A percentile compares a stretch with the other conserved stretches of the same genome.
Conservation (phyloP, 352 stramenopile genomes). For the Globisporangium recalcitrans region DNA sequence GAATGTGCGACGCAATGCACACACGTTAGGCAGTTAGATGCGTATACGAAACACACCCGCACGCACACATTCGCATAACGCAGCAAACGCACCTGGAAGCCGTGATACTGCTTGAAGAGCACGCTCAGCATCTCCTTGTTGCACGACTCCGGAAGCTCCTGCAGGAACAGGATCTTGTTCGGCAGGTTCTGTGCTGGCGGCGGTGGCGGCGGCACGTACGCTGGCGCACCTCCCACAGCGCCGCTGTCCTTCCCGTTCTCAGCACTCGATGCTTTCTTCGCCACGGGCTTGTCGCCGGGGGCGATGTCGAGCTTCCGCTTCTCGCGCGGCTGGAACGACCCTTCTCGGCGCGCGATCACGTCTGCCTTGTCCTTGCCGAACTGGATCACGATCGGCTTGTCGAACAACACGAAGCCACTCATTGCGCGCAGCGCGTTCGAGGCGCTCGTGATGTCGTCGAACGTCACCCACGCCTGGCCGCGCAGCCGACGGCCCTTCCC, state of each 20-base stretch:
- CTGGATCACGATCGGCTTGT: constrained; percentile 81
- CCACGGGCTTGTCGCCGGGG: constrained; percentile 19
- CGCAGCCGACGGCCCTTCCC: constrained; percentile 76
- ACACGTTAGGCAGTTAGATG: not conserved
- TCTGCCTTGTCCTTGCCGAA: constrained; percentile 85
- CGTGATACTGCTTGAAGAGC: constrained; percentile 96
- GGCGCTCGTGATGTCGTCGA: constrained; percentile 83
- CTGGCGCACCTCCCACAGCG: not conserved
- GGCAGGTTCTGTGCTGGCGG: constrained; percentile 53
- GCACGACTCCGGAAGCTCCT: constrained; percentile 91
- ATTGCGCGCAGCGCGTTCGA: constrained; percentile 87
- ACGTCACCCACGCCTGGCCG: constrained; percentile 91
- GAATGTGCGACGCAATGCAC: not conserved
- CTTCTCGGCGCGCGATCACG: constrained; percentile 68
- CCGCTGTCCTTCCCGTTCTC: constrained; percentile 20
- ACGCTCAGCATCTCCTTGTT: constrained; percentile 95
- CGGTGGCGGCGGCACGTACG: constrained; percentile 29
- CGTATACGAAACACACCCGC: not conserved
- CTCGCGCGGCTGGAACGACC: constrained; percentile 68
- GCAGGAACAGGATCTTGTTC: constrained; percentile 93
- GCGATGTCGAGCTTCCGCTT: constrained; percentile 74
- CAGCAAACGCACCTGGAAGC: constrained; percentile 80
- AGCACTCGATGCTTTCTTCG: constrained; percentile 29
- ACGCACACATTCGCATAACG: not conserved
- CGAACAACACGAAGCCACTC: constrained; percentile 85